A percentile compares a stretch with the other conserved stretches of the same genome.
phyloP scores from a whole-genome alignment of 1,284 basidiomycete genomes.

The Cerioporus squamosus region DNA sequence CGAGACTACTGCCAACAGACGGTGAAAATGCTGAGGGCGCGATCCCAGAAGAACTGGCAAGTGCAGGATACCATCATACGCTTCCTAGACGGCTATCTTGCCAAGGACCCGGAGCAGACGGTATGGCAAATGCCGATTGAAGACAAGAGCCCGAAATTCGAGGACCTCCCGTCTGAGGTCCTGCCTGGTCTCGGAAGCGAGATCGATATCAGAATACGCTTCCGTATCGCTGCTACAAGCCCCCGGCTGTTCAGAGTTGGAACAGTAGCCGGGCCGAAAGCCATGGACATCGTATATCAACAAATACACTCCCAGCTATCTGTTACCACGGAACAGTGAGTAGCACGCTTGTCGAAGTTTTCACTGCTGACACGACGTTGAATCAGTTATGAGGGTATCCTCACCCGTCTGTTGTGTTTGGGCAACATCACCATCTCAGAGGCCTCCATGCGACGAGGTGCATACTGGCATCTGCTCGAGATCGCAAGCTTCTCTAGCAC shows the following conservation, averaged over 20 bases:
- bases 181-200: conserved; percentile 65
- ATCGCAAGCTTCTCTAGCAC: conserved; percentile 51
- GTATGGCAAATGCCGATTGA: conserved; percentile 45
- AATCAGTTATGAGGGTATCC: conserved; percentile 73
- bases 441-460: conserved; percentile 79
- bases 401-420: conserved; percentile 79
- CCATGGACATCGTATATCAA: conserved; percentile 47
- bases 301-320: conserved; percentile 48
- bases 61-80: conserved; percentile 67
- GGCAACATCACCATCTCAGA: conserved; percentile 87
- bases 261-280: conserved; percentile 26
- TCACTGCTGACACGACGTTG: conserved; percentile 3
- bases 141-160: conserved; percentile 35
- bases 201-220: conserved; percentile 85
- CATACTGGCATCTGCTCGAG: conserved; percentile 90
- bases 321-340: conserved; percentile 52
- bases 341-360: conserved; percentile 6
- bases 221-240: conserved; percentile 70
- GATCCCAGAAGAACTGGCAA: conserved; percentile 65
- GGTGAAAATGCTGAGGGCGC: conserved; percentile 44
- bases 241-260: conserved; percentile 63
- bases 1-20: conserved; percentile 58
- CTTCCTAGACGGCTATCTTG: conserved; percentile 72
- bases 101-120: conserved; percentile 58
- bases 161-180: conserved; percentile 46